phyloP scores from a whole-genome alignment of 2,329 filamentous ascomycete species.

The Ceratocystis albifundus region DNA sequence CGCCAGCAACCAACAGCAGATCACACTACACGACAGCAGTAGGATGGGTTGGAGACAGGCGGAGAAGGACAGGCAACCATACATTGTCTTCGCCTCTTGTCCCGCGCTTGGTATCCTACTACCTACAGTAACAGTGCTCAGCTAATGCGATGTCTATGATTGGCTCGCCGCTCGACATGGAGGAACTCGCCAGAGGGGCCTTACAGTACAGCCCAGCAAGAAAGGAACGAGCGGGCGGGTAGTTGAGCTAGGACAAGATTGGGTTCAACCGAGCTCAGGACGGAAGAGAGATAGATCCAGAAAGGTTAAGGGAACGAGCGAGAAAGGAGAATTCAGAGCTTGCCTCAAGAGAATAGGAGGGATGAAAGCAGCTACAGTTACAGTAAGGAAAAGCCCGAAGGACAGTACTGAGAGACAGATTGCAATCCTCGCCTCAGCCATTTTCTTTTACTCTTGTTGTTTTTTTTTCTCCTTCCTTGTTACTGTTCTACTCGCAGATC shows the following conservation, averaged over 20 bases:
- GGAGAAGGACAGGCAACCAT: background rate
- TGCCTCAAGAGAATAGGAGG: too few species aligned
- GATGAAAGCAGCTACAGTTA: too few species aligned
- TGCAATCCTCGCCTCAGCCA: too few species aligned
- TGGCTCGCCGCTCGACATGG: background rate
- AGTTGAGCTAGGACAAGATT: background rate
- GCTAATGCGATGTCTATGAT: background rate
- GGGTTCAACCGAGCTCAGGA: too few species aligned
- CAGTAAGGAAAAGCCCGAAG: too few species aligned
- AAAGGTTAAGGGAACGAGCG: background rate
- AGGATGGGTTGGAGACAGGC: too few species aligned
- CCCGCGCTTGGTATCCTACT: background rate
- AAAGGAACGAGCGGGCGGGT: background rate
- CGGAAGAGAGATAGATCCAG: too few species aligned
- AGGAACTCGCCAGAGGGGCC: background rate
- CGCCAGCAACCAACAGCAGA: background rate
- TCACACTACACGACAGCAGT: background rate
- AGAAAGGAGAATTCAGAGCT: background rate
- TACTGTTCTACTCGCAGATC: background rate
- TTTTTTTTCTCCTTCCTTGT: background rate
- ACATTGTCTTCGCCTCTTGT: background rate
- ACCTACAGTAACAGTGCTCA: background rate
- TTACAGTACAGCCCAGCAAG: background rate
- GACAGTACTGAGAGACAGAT: too few species aligned
- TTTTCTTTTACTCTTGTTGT: background rate